Conservation (phyloP, 1,284 basidiomycete genomes). For the Trametes versicolor region DNA sequence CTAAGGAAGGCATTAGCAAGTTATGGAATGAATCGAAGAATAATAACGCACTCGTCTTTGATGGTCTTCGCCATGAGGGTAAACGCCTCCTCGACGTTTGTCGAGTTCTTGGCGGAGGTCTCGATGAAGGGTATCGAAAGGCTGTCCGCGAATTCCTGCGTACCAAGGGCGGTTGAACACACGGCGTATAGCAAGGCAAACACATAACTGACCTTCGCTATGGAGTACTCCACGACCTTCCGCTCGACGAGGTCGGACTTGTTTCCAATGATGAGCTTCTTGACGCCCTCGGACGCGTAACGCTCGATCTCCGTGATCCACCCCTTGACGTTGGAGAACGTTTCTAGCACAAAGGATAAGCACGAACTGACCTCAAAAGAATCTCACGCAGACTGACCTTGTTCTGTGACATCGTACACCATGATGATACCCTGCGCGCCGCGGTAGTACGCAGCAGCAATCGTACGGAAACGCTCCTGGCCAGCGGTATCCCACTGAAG, state of each 20-base stretch:
- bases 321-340: conserved; percentile 98
- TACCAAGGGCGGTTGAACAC: conserved; percentile 1
- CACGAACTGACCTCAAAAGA: too few relatives aligned
- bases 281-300: conserved; percentile 98
- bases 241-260: conserved; percentile 97
- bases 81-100: conserved; percentile 99
- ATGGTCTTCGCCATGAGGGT: conserved; percentile 99
- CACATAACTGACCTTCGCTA: conserved; percentile 79
- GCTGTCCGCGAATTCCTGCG: conserved; percentile 93
- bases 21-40: too few relatives aligned
- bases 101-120: conserved; percentile 98
- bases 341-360: conserved; percentile 64
- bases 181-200: neutral
- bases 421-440: conserved; percentile 98
- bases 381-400: conserved; percentile 60
- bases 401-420: conserved; percentile 99
- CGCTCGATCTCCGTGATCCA: conserved; percentile 99
- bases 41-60: conserved; percentile 90
- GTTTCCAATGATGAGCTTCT: conserved; percentile 98
- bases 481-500: conserved; percentile 95
- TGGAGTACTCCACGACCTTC: conserved; percentile 97
- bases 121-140: conserved; percentile 96
- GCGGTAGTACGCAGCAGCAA: conserved; percentile 98
- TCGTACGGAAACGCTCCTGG: conserved; percentile 98
- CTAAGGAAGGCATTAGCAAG: too few relatives aligned